phyloP scores from a whole-genome alignment of 257 asterid species.

The Plantago elongata region DNA sequence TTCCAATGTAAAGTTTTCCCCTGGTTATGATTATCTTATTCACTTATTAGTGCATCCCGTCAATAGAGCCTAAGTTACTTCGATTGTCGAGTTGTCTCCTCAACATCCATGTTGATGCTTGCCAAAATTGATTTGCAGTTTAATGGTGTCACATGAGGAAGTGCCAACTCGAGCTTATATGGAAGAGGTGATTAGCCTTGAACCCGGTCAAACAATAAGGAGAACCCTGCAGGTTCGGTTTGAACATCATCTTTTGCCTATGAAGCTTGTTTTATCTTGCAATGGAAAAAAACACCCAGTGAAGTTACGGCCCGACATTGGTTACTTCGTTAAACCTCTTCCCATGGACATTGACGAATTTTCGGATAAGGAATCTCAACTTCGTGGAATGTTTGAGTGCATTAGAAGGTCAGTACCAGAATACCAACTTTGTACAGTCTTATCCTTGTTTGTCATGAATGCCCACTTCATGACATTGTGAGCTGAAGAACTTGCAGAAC shows the following conservation, averaged over 20 bases:
- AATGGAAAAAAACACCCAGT: slow-evolving; percentile 59
- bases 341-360: slow-evolving; percentile 63
- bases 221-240: slow-evolving; percentile 71
- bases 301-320: slow-evolving; percentile 89
- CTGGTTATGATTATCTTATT: too few relatives aligned
- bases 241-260: slow-evolving; percentile 88
- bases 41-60: too few relatives aligned
- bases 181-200: slow-evolving; percentile 64
- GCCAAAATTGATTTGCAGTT: slow-evolving; percentile 40
- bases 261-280: slow-evolving; percentile 69
- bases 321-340: slow-evolving; percentile 88
- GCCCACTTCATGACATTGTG: too few relatives aligned
- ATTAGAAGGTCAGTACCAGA: slow-evolving; percentile 63
- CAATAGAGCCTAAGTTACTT: background rate
- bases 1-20: too few relatives aligned
- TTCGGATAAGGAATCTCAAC: slow-evolving; percentile 65
- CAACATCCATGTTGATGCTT: slow-evolving; percentile 16
- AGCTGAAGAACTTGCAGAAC: too few relatives aligned
- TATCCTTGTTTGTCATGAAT: too few relatives aligned
- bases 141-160: slow-evolving; percentile 36
- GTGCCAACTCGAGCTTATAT: slow-evolving; percentile 52
- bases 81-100: slow-evolving; percentile 13
- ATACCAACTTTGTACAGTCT: background rate
- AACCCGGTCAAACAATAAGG: slow-evolving; percentile 53
- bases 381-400: slow-evolving; percentile 90